Base-by-base conservation (phyloP, 768 basidiomycete genomes). In the Paxillus involutus region DNA sequence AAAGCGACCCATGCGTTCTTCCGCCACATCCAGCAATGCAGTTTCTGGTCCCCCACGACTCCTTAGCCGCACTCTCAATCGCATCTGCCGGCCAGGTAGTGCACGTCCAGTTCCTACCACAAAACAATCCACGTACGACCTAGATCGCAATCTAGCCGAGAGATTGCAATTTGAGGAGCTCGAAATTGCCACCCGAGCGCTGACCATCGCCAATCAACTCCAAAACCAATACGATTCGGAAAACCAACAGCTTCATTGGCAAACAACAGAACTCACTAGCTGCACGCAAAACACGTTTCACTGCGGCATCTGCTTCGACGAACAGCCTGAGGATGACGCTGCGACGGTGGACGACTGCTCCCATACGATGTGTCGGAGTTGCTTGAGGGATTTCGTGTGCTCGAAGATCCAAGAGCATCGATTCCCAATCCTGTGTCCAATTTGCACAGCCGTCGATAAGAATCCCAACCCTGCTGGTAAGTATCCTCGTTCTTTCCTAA, bases 241-340 rank as follows among this genome's bases (percentile, higher is more conserved):
- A 64, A 67, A 80, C 49, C 44, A 40, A 12, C 63, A 51, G 2
- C 68, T 82, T 33, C 63, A 66, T 16, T 57, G 43, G 6, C 75
- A 82, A 54, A 59, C 65, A 1, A 55, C 55, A 12, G 62, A 64
- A 3, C 72, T 80, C 7, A 44, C 58, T 14, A 57, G 42, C 9
- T 32, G 52, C 11, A 44, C 59, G 3, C 80, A 77, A 39, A 26
- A 21, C 41, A 65, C 52, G 17, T 86, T 84, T 52, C 65, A 74
- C 39, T 88, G 86, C 58, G 70, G 72, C 9, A 72, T 88, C 36
- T 88, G 86, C 63, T 63, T 80, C 55, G 86, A 88, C 14, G 63
- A 73, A 2, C 63, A 71, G 41, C 71, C 76, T 0, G 71, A 73
- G 41, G 77, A 81, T 43, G 59, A 68, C 39, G 71, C 78, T 12